Evolutionary conservation across 1,284 basidiomycete species (phyloP), one percentile per base, ranked within the genome.

Genomic region (Puccinia horiana): DNA sequence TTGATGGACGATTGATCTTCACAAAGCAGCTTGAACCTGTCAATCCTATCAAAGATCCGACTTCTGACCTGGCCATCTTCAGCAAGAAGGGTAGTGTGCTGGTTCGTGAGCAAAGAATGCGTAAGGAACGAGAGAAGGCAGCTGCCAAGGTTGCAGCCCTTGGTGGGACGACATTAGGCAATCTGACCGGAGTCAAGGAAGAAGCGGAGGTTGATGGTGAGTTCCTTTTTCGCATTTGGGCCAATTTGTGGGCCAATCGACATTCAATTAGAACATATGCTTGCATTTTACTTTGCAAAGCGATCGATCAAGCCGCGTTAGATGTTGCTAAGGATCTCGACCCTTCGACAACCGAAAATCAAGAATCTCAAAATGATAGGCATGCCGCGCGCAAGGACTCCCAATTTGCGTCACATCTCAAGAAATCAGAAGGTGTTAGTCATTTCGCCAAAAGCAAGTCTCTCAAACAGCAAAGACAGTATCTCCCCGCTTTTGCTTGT

Each of bases 1-100:
- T 99, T 81, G 96, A 99, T 85, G 97, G 97, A 0, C 93, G 94
- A 32, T 96, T 94, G 0, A 93, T 98, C 0, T 99, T 93, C 87
- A 99, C 97, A 1, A 96, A 93, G 86, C 97, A 99, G 86, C 90
- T 99, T 23, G 96, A 98, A 75, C 96, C 97, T 0, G 94, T 99
- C 87, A 98, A 98, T 85, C 97, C 97, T 0, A 94, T 99, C 84
- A 92, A 93, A 65, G 97, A 99, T 87, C 90, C 91, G 6, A 95
- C 96, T 0, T 95, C 93, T 83, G 97, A 99, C 86, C 91, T 99
- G 91, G 97, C 97, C 9, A 87, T 95, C 12, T 99, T 99, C 87
- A 92, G 94, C 11, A 95, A 95, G 87, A 99, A 99, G 86, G 97
- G 97, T 1, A 96, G 94, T 84, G 89, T 92, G 0, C 89, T 99